A percentile compares a stretch with the other conserved stretches of the same genome.
Conservation (phyloP, 345 rosid species). For the Geranium rotundifolium region DNA sequence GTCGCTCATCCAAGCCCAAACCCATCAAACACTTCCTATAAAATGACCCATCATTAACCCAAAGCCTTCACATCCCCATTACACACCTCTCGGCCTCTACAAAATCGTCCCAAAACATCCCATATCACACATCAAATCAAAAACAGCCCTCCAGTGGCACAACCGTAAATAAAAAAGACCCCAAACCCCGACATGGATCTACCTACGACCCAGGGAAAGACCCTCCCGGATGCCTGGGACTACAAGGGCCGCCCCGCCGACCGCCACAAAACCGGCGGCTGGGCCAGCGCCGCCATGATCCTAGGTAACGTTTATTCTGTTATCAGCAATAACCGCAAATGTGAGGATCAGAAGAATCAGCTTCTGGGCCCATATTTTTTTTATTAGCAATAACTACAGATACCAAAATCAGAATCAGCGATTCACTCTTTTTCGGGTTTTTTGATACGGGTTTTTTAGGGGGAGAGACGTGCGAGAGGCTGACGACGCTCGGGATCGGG, state of each 20-base stretch:
- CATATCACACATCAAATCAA: too few species aligned
- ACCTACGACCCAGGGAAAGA: constrained; percentile 38
- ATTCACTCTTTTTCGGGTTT: not conserved
- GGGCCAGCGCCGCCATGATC: constrained; percentile 90
- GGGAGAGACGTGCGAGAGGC: constrained; percentile 71
- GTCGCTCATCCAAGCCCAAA: not conserved
- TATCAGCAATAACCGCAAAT: too few species aligned
- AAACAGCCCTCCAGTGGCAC: too few species aligned
- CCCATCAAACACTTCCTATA: not conserved
- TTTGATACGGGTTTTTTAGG: constrained; percentile 20
- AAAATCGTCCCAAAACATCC: not conserved
- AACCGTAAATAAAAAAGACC: too few species aligned
- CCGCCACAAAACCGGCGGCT: constrained; percentile 64
- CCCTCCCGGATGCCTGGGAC: constrained; percentile 83
- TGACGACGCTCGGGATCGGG: constrained; percentile 86
- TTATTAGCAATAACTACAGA: too few species aligned
- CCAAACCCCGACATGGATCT: constrained; percentile 20
- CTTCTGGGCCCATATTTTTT: too few species aligned
- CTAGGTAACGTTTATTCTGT: constrained; percentile 30
- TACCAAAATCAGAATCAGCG: too few species aligned
- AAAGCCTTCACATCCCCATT: not conserved
- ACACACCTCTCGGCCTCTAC: not conserved
- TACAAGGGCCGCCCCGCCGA: constrained; percentile 72
- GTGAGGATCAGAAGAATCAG: not conserved
- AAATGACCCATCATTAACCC: not conserved